Evolutionary conservation across 169 alveolate species (phyloP).

Genomic region (Cryptosporidium parvum): DNA sequence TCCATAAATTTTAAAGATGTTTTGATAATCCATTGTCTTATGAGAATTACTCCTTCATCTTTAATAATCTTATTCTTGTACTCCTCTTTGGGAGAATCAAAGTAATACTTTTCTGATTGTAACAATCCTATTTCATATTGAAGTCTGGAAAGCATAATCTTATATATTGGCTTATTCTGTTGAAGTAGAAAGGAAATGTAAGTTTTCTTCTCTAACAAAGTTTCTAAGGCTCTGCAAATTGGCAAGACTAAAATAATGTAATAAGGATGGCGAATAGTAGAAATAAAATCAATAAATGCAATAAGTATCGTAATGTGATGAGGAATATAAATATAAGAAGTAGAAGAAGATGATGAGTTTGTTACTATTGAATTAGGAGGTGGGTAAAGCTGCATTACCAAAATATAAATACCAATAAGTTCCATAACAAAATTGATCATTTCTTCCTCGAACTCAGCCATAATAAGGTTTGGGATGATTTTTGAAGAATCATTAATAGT

Average conservation of each 20-base stretch:
- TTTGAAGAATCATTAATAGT: conserved; percentile 45
- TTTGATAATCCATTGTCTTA: conserved; percentile 69
- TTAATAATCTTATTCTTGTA: neutral
- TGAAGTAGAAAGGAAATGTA: conserved; percentile 56
- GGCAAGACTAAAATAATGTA: conserved; percentile 63
- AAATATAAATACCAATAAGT: conserved; percentile 62
- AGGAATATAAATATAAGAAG: conserved; percentile 61
- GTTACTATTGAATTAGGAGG: conserved; percentile 56
- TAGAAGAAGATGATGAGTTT: conserved; percentile 59
- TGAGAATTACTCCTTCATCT: conserved; percentile 58
- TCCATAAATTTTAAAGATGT: conserved; percentile 69
- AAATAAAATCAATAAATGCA: conserved; percentile 63
- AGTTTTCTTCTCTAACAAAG: conserved; percentile 61
- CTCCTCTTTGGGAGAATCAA: conserved; percentile 9
- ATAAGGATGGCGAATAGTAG: conserved; percentile 71
- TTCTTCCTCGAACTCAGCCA: conserved; percentile 75
- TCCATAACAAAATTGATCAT: conserved; percentile 75
- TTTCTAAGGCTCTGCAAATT: conserved; percentile 69
- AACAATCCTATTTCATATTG: conserved; percentile 65
- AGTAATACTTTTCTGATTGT: conserved; percentile 20
- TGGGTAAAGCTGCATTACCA: conserved; percentile 69
- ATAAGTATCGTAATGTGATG: conserved; percentile 55
- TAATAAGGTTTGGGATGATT: conserved; percentile 44
- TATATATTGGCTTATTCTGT: conserved; percentile 58
- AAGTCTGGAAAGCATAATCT: conserved; percentile 54